These are phyloP conservation scores for Marvania coccoides DNA, from an alignment of 139 green algal genomes.

Conservation along the genomic window DNA sequence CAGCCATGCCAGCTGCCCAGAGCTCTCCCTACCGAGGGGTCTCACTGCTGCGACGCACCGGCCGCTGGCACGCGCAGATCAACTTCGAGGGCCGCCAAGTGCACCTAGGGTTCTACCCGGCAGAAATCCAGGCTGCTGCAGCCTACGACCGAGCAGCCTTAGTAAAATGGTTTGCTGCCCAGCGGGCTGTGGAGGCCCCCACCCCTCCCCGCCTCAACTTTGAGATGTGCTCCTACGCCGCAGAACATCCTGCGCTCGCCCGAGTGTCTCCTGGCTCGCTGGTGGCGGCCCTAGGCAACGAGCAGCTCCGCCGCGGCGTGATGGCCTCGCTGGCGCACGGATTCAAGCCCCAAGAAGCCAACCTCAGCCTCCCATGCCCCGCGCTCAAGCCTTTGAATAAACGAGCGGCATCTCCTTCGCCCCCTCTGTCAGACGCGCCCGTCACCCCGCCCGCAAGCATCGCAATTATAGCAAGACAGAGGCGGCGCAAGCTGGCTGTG, in stretches of 20 bases:
- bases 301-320: background rate
- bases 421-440: background rate
- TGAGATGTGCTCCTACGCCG: background rate
- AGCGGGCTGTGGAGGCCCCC: background rate
- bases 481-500: background rate
- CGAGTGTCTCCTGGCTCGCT: background rate
- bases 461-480: too few species aligned
- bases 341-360: background rate
- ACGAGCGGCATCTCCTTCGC: background rate
- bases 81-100: conserved; percentile 38
- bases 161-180: conserved; percentile 5
- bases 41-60: conserved; percentile 31
- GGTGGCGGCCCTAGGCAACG: background rate
- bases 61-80: conserved; percentile 46
- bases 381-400: background rate
- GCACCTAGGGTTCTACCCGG: conserved; percentile 30
- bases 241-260: background rate
- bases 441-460: background rate
- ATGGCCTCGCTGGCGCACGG: background rate
- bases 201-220: background rate
- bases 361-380: background rate
- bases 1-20: too few species aligned
- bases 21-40: too few species aligned
- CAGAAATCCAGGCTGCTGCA: conserved; percentile 21
- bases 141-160: conserved; percentile 37